Base-by-base conservation (phyloP, 2,329 filamentous ascomycete genomes). In the Saccharata proteae region DNA sequence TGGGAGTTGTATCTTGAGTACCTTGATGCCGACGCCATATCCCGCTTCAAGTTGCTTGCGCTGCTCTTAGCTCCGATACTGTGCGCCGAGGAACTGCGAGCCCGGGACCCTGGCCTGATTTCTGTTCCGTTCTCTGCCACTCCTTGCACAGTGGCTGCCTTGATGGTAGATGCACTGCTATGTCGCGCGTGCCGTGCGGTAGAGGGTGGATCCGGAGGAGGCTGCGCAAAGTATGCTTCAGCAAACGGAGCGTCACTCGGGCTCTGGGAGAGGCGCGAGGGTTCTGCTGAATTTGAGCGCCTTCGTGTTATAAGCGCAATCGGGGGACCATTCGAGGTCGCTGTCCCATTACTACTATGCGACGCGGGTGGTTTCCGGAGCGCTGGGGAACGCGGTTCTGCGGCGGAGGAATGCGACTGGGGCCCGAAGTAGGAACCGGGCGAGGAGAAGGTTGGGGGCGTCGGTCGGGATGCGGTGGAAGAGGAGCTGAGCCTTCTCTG, bases 321-420 rank as follows among this genome's bases (percentile, higher is more conserved):
- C 30, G 64, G 64, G 26, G 66, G 64, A 37, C 64, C 65, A 43
- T 57, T 51, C 35, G 54, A 58, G 17, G 59, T 64, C 45, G 63
- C 60, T 54, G 67, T 63, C 43, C 63, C 62, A 56, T 62, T 54
- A 32, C 57, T 61, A 41, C 58, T 63, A 39, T 57, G 57, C 29
- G 62, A 65, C 15, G 62, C 61, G 23, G 63, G 64, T 17, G 62
- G 54, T 40, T 57, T 48, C 49, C 53, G 53, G 20, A 40, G 35
- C 23, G 39, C 41, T 13, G 51, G 47, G 30, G 47, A 52, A 40
- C 49, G 48, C 21, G 44, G 24, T 22, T 52, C 49, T 26, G 41
- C 45, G 36, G 40, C 43, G 20, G 48, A 44, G 3, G 47, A 29
- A 27, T 42, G 36, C 20, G 47, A 37, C 36, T 51, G 48, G 5